phyloP scores from a whole-genome alignment of 2,329 filamentous ascomycete species.

The Mariannaea elegans region DNA sequence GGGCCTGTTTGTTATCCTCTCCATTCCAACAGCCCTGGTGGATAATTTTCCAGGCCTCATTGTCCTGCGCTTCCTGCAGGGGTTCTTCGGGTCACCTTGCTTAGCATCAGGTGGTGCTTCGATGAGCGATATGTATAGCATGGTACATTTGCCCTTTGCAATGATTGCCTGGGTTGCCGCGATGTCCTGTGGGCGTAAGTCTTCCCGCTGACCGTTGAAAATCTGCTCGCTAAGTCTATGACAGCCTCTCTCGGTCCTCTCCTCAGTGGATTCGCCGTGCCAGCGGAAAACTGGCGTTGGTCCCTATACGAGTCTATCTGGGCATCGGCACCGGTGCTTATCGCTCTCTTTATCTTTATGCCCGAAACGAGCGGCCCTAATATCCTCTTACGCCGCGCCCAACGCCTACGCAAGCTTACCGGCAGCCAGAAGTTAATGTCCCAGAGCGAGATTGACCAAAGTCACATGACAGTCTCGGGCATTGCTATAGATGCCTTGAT shows the following conservation, averaged over 20 bases:
- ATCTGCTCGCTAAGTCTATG: no score
- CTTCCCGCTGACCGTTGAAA: no score
- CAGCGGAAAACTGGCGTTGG: conserved; percentile 68
- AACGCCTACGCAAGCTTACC: neutral
- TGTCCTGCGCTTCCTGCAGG: conserved; percentile 70
- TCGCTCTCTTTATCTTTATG: neutral
- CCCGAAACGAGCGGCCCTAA: neutral
- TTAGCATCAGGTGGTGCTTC: conserved; percentile 66
- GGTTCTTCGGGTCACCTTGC: conserved; percentile 48
- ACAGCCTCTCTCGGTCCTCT: conserved; percentile 54
- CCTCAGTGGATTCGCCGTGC: conserved; percentile 67
- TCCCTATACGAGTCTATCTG: conserved; percentile 66
- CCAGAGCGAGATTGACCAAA: neutral
- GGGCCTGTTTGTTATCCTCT: conserved; percentile 72
- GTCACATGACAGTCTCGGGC: neutral
- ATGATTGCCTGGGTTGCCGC: conserved; percentile 67
- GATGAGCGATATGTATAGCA: conserved; percentile 61
- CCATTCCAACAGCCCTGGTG: conserved; percentile 69
- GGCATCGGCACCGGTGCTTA: neutral
- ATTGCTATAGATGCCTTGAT: neutral
- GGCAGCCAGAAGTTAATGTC: neutral
- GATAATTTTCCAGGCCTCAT: conserved; percentile 71
- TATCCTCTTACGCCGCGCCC: neutral
- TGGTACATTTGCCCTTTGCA: conserved; percentile 64
- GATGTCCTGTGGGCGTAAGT: conserved; percentile 56